phyloP scores from a whole-genome alignment of 768 basidiomycete species.

The Brasilioporus rufonigricans region DNA sequence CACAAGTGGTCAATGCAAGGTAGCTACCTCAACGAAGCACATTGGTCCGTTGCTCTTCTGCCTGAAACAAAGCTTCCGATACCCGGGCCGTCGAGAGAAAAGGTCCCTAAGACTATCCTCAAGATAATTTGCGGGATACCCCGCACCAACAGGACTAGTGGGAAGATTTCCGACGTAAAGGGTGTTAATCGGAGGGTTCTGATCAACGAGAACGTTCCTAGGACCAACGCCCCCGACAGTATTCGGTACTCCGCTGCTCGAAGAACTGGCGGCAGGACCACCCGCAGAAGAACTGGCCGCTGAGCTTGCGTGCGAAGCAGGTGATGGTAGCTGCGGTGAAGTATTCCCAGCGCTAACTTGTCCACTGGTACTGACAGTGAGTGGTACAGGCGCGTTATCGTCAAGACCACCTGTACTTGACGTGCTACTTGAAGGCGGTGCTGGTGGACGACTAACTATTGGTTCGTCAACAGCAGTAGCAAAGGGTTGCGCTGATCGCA shows the following conservation, averaged over 20 bases:
- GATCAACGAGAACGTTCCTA: constrained; percentile 58
- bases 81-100: constrained; percentile 79
- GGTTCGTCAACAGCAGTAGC: constrained; percentile 27
- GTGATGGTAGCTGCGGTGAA: constrained; percentile 77
- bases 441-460: constrained; percentile 27
- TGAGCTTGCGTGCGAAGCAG: constrained; percentile 62
- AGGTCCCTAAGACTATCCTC: constrained; percentile 85
- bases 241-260: constrained; percentile 27
- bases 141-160: constrained; percentile 66
- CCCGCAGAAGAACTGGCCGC: constrained; percentile 37
- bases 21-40: constrained; percentile 94
- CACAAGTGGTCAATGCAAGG: neutral
- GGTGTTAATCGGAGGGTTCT: constrained; percentile 98
- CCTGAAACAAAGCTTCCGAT: constrained; percentile 88
- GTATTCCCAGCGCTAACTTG: constrained; percentile 33
- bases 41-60: constrained; percentile 98
- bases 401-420: constrained; percentile 47
- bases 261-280: constrained; percentile 31
- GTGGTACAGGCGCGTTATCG: constrained; percentile 23
- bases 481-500: constrained; percentile 27
- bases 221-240: constrained; percentile 24
- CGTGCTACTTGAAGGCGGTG: constrained; percentile 37
- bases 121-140: constrained; percentile 75
- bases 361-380: constrained; percentile 49
- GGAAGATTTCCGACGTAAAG: constrained; percentile 99